phyloP scores from a whole-genome alignment of 176 grass and related monocot genomes.

The Aegilops sharonensis region DNA sequence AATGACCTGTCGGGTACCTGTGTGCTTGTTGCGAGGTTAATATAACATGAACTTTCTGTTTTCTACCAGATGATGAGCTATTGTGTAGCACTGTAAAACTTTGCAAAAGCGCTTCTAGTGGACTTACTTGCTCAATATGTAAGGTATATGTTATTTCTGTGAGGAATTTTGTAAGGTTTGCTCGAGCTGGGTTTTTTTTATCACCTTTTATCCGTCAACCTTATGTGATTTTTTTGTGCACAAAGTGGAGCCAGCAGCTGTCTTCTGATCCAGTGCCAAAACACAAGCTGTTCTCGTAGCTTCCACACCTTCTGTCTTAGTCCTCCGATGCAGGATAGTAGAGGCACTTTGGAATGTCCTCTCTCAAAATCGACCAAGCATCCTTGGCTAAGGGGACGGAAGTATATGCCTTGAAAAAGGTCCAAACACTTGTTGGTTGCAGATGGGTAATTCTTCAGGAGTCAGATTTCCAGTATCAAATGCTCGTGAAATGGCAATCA shows the following conservation, averaged over 20 bases:
- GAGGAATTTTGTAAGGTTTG: conserved; percentile 38
- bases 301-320: conserved; percentile 58
- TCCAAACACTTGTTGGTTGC: conserved; percentile 55
- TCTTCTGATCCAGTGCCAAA: conserved; percentile 49
- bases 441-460: conserved; percentile 42
- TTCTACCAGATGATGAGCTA: conserved; percentile 44
- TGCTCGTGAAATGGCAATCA: conserved; percentile 63
- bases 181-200: not conserved
- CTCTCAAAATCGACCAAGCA: conserved; percentile 14
- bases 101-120: conserved; percentile 14
- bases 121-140: conserved; percentile 52
- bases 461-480: conserved; percentile 40
- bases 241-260: conserved; percentile 49
- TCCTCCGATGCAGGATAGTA: conserved; percentile 37
- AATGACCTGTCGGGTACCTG: not conserved
- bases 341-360: conserved; percentile 35
- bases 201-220: not conserved
- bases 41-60: not conserved
- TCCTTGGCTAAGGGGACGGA: not conserved
- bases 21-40: conserved; percentile 13
- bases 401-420: conserved; percentile 33
- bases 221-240: conserved; percentile 6
- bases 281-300: conserved; percentile 32
- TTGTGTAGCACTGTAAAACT: conserved; percentile 35
- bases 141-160: conserved; percentile 29